Conservation (phyloP, 371 early-diverging fungal genomes). For the Rhizomucor pusillus region DNA sequence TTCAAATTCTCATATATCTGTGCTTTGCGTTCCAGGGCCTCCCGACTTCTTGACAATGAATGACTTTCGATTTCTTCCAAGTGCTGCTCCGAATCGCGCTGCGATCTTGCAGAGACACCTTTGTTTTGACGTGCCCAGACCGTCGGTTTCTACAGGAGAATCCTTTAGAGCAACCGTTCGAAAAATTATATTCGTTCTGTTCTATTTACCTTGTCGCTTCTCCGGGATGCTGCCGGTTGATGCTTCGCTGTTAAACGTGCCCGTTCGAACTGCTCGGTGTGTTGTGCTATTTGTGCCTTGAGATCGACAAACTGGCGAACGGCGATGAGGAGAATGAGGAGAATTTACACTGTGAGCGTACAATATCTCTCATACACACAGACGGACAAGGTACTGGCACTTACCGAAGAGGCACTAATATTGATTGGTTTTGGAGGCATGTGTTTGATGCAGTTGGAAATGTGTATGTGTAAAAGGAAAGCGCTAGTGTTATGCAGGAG, state of each 20-base stretch:
- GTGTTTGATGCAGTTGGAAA: no score
- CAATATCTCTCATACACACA: no score
- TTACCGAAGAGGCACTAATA: not conserved
- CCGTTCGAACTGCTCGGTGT: slow-evolving; percentile 36
- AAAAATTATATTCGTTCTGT: no score
- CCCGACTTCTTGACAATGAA: slow-evolving; percentile 44
- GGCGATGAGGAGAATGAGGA: no score
- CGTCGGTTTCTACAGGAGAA: slow-evolving; percentile 45
- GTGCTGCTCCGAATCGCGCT: slow-evolving; percentile 20
- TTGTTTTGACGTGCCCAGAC: slow-evolving; percentile 60
- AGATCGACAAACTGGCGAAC: slow-evolving; percentile 26
- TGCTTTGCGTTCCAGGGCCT: slow-evolving; percentile 66
- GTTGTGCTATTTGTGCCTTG: slow-evolving; percentile 41
- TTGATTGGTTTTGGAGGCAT: slow-evolving; percentile 2
- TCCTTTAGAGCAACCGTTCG: not conserved
- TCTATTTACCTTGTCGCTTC: slow-evolving; percentile 21
- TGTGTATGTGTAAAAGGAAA: no score
- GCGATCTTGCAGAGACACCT: slow-evolving; percentile 47
- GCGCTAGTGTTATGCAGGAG: no score
- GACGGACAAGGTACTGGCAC: no score
- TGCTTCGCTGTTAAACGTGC: slow-evolving; percentile 31
- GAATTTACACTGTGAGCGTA: no score
- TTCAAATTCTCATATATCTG: slow-evolving; percentile 58
- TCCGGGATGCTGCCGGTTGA: slow-evolving; percentile 21
- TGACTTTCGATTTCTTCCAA: slow-evolving; percentile 33